Conservation (phyloP, 2,329 filamentous ascomycete species). For the Clonostachys byssicola region DNA sequence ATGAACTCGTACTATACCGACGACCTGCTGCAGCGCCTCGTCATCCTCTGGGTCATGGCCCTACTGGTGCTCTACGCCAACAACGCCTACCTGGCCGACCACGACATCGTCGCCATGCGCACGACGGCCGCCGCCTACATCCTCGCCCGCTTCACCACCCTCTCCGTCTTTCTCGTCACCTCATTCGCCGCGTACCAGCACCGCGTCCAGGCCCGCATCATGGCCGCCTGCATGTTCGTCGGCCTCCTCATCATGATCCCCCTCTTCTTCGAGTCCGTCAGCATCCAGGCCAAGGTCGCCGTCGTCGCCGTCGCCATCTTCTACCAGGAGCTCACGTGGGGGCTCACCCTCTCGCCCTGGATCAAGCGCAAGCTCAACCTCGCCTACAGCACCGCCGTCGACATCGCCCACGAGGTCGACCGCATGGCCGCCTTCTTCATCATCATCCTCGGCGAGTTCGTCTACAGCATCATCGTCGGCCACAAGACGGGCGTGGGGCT, state of each 20-base stretch:
- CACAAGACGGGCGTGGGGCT: constrained; percentile 38
- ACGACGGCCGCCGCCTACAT: constrained; percentile 40
- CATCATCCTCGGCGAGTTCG: constrained; percentile 45
- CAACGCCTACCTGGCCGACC: constrained; percentile 36
- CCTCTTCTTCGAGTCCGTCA: constrained; percentile 34
- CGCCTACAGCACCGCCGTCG: constrained; percentile 40
- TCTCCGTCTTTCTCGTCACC: constrained; percentile 32
- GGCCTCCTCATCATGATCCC: constrained; percentile 35
- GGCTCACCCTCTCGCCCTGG: constrained; percentile 35
- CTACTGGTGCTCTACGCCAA: constrained; percentile 42
- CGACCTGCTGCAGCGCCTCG: constrained; percentile 37
- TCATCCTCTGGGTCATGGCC: constrained; percentile 47
- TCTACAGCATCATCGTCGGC: constrained; percentile 42
- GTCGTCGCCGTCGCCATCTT: constrained; percentile 34
- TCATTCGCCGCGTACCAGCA: constrained; percentile 43
- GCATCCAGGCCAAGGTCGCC: constrained; percentile 31
- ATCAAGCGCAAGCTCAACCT: constrained; percentile 34
- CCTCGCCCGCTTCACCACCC: constrained; percentile 33
- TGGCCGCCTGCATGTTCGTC: constrained; percentile 33
- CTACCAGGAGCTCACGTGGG: constrained; percentile 35
- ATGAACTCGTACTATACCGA: constrained; percentile 50
- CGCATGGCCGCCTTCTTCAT: constrained; percentile 46
- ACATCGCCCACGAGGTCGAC: constrained; percentile 44
- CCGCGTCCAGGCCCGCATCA: constrained; percentile 35
- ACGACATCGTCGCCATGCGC: constrained; percentile 36